Conservation (phyloP, 192 early-diverging fungal genomes). For the Phycomyces blakesleeanus region DNA sequence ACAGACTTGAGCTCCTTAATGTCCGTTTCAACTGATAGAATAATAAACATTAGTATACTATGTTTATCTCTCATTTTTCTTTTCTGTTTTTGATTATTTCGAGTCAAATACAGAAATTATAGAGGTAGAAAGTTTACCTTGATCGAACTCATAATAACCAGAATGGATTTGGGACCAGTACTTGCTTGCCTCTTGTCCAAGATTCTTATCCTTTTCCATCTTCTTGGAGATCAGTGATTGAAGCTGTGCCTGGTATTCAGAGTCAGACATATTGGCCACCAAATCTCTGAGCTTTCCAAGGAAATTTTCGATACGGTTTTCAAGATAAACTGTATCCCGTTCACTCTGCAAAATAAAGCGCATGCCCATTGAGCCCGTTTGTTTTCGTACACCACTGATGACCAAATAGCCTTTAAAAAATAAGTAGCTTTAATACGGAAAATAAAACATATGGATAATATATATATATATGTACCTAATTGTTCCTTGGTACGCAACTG, state of each 20-base stretch:
- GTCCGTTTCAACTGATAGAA: conserved; percentile 45
- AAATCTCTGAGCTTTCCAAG: conserved; percentile 47
- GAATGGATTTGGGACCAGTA: conserved; percentile 74
- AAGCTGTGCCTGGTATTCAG: conserved; percentile 73
- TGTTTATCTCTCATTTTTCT: no score
- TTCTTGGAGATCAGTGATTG: conserved; percentile 67
- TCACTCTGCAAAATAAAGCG: conserved; percentile 88
- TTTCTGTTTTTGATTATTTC: no score
- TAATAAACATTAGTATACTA: no score
- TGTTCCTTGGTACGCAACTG: conserved; percentile 91
- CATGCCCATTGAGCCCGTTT: conserved; percentile 72
- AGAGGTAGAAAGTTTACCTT: conserved; percentile 23
- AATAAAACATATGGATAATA: neutral
- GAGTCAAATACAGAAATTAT: neutral
- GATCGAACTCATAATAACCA: conserved; percentile 86
- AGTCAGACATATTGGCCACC: conserved; percentile 62
- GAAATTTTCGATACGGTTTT: conserved; percentile 78
- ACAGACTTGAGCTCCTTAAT: conserved; percentile 53
- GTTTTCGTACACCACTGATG: conserved; percentile 65
- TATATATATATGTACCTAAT: conserved; percentile 49
- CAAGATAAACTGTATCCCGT: conserved; percentile 72
- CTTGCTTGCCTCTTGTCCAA: conserved; percentile 69
- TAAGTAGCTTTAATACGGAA: neutral
- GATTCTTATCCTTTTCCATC: conserved; percentile 85
- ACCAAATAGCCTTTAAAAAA: conserved; percentile 64